Evolutionary conservation across 2,329 filamentous ascomycete species (phyloP), one percentile per base, ranked within the genome.

Genomic region (Pseudogymnoascus pannorum): DNA sequence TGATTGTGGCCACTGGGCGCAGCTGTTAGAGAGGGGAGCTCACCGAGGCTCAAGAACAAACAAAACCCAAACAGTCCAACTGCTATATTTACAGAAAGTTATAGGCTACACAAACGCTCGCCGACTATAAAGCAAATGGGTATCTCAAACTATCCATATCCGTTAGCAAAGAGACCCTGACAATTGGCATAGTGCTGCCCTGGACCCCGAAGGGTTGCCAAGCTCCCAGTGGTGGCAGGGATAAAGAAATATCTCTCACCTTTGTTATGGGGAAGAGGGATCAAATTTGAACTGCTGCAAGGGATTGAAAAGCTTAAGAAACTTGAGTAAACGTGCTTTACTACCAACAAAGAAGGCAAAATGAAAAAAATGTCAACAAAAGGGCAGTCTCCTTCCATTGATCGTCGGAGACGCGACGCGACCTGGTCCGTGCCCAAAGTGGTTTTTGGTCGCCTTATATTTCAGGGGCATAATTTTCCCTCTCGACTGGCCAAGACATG

Each of bases 81-180:
- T 54, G 44, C 2, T 33, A 54, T 54, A 18, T 44, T 9, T 54
- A 54, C 48, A 33, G 26, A 29, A 54, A 54, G 48, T 11, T 54
- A 54, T 12, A 54, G 14, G 48, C 48, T 54, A 54, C 26, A 54
- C 48, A 54, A 8, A 54, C 16, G 11, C 2, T 20, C 26, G 24
- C 9, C 16, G 5, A 54, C 5, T 2, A 33, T 20, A 9, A 54
- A 31, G 48, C 26, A 29, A 54, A 54, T 20, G 9, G n/a, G n/a
- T 54, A 54, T 31, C n/a, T 54, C n/a, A 2, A 54, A 54, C 48
- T 54, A 54, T 54, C 48, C 48, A 54, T 26, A 54, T 31, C n/a
- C 24, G n/a, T 54, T 26, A 54, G 48, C 33, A 33, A 20, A 54
- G 20, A 54, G 48, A 54, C 26, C 48, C 48, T 54, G 48, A 54